Evolutionary conservation across 2,329 filamentous ascomycete species (phyloP).

Genomic region (Aspergillus novofumigatus): DNA sequence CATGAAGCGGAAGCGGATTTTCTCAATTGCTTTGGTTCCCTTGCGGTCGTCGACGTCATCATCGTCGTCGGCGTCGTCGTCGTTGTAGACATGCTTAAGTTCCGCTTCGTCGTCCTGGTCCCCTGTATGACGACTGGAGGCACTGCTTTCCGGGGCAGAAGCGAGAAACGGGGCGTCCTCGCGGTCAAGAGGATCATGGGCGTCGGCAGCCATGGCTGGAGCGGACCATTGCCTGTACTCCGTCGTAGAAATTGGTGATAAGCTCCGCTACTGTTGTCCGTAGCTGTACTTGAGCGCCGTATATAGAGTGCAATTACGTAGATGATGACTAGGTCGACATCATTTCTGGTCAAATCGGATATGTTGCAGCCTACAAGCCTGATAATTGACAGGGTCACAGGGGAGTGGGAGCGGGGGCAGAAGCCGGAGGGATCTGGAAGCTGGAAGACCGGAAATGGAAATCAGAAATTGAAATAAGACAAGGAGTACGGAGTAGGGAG

Average conservation of each 20-base stretch:
- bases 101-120: conserved; percentile 1
- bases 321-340: not conserved
- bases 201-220: conserved; percentile 19
- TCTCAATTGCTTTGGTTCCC: conserved; percentile 14
- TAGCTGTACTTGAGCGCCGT: not conserved
- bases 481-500: not conserved
- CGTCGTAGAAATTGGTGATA: not conserved
- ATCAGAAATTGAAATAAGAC: not conserved
- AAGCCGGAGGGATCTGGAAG: too few relatives aligned
- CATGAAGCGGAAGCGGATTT: conserved; percentile 34
- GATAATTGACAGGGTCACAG: not conserved
- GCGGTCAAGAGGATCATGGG: conserved; percentile 22
- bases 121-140: not conserved
- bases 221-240: not conserved
- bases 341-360: not conserved
- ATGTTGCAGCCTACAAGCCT: not conserved
- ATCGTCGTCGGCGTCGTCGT: conserved; percentile 2
- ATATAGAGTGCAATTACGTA: not conserved
- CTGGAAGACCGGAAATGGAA: not conserved
- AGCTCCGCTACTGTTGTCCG: not conserved
- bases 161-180: conserved; percentile 33
- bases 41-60: conserved; percentile 2
- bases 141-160: conserved; percentile 6
- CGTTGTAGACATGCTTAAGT: not conserved
- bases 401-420: not conserved